Base-by-base conservation (phyloP, 148 eudicot species). In the Rheum nobile region DNA sequence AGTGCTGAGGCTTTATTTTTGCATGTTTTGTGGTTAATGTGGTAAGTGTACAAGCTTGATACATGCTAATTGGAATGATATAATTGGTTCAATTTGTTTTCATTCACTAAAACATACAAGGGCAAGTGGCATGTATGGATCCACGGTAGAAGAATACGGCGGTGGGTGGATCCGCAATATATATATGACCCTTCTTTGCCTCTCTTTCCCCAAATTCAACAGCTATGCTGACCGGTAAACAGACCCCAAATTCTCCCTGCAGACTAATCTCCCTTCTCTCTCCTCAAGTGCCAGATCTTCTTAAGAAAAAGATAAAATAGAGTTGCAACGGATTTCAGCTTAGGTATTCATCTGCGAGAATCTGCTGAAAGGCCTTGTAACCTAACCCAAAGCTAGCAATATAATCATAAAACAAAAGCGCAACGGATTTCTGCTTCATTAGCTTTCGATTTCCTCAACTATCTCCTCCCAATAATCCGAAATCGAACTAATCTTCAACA, bases 391-490 rank as follows among this genome's bases (percentile, higher is more conserved):
- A 80, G 38, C 87, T 85, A 21, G 77, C 65, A 55, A 24, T 82
- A 72, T 75, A 79, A 71, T 81, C 79, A 77, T 54, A 77, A 71
- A 79, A n/a, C n/a, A n/a, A n/a, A n/a, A n/a, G n/a, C n/a, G n/a
- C 80, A 43, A 78, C 75, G 48, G 69, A 81, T 72, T 81, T 81
- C 81, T 77, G 75, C 88, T 55, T 82, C 88, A 85, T 87, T 71
- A 76, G 80, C 78, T 52, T 70, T 63, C 73, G 76, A 67, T 72
- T 73, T 79, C 79, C 75, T 63, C 70, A 75, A 76, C 84, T 80
- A 71, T 52, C 67, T 28, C 43, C 72, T 85, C 86, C 82, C 28
- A 41, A 67, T 21, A 78, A 67, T 54, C 75, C 63, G 72, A 35
- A 34, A 41, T 34, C 29, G 13, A 41, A 35, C 37, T 6, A 70